Evolutionary conservation across 139 green algal species (phyloP).

Genomic region (Chlamydomonas applanata): DNA sequence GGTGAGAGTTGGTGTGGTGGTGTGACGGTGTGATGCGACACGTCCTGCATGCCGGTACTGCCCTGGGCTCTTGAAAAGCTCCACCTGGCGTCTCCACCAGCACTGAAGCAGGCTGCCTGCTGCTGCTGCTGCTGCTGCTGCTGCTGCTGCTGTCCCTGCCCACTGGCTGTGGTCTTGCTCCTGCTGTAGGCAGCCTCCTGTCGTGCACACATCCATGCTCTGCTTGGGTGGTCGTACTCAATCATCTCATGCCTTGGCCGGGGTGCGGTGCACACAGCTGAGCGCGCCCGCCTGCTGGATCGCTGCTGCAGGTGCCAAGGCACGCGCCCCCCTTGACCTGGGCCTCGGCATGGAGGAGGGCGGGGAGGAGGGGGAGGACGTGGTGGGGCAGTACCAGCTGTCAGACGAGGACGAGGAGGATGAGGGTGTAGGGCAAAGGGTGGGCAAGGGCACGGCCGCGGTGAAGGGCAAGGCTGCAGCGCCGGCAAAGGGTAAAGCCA

Average conservation of each 20-base stretch:
- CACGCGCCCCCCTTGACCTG: neutral
- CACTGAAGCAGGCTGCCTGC: too few relatives aligned
- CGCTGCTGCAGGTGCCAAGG: neutral
- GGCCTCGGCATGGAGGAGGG: neutral
- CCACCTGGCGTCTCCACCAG: too few relatives aligned
- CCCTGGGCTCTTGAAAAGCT: too few relatives aligned
- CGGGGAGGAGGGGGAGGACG: slow-evolving; percentile 14
- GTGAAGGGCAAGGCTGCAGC: neutral
- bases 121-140: too few relatives aligned
- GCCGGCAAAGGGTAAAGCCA: neutral
- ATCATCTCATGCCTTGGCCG: neutral
- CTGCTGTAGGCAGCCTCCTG: neutral
- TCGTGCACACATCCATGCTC: neutral
- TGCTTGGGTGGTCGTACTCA: too few relatives aligned
- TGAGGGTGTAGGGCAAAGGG: neutral
- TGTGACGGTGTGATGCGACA: neutral
- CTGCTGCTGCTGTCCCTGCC: too few relatives aligned
- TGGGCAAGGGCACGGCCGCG: neutral
- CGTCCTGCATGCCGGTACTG: neutral
- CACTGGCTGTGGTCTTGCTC: too few relatives aligned
- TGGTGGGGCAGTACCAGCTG: slow-evolving; percentile 43
- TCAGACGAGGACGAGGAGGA: slow-evolving; percentile 42
- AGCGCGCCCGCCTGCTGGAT: neutral
- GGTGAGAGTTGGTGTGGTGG: neutral
- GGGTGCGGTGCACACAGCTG: neutral